Evolutionary conservation across 768 basidiomycete genomes (phyloP), one percentile per base, ranked within the genome.

Genomic region (Suillus sp.): DNA sequence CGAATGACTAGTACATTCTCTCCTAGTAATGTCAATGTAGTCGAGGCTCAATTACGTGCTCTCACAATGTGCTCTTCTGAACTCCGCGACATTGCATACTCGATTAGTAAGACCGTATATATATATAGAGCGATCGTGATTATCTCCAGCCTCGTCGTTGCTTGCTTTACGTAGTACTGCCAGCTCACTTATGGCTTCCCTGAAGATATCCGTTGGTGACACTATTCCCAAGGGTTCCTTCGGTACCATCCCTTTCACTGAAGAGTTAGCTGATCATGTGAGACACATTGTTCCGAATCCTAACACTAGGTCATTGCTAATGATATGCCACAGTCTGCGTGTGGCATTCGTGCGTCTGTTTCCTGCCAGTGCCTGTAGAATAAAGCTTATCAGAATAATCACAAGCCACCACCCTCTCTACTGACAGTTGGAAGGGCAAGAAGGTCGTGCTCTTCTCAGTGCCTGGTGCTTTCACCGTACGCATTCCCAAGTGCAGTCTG

Each of bases 401-500:
- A 40, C 25, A 71, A 90, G 89, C 86, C 42, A 74, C 76, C 51
- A 78, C 78, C 45, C 76, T 91, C 65, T 77, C 75, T 43, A 90
- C 85, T 32, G 78, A 86, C 63, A 80, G 83, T 54, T 92, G 89
- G 89, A 88, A 88, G 74, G 88, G 87, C 70, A 93, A 93, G 80
- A 91, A 89, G 73, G 89, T 93, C 59, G 88, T 93, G 42, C 70
- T 93, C 59, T 82, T 93, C 73, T 80, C 89, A 62, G 90, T 92
- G 38, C 92, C 91, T 20, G 92, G 92, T 53, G 90, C 91, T 18
- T 92, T 92, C 79, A 91, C 91, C 18, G 91, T 91, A 65, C 64
- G 87, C 64, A 53, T 62, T 61, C 53, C 59, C 37, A n/a, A 14
- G 10, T 18, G 11, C 25, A 8, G 8, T 45, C 11, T 16, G 47